A percentile compares a stretch with the other conserved stretches of the same genome.
phyloP scores from a whole-genome alignment of 2,329 filamentous ascomycete species.

The Fusarium multiceps region DNA sequence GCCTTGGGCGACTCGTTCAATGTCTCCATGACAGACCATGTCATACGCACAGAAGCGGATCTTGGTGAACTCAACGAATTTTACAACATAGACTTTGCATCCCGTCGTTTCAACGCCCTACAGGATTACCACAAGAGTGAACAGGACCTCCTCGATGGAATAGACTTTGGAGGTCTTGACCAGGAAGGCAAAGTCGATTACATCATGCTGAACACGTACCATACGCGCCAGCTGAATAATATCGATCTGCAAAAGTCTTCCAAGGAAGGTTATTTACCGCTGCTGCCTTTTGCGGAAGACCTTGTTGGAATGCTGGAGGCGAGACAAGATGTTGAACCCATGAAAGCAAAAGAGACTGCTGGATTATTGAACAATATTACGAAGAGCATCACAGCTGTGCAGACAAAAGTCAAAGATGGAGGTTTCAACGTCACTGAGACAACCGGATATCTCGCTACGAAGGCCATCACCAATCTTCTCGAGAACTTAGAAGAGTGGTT shows the following conservation, averaged over 20 bases:
- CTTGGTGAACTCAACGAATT: slow-evolving; percentile 21
- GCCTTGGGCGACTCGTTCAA: slow-evolving; percentile 13
- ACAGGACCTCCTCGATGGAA: slow-evolving; percentile 5
- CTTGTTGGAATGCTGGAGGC: slow-evolving; percentile 24
- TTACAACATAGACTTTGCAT: slow-evolving; percentile 26
- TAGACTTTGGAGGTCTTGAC: slow-evolving; percentile 22
- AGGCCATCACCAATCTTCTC: slow-evolving; percentile 11
- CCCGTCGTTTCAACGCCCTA: slow-evolving; percentile 13
- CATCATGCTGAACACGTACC: slow-evolving; percentile 31
- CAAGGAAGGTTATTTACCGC: neutral
- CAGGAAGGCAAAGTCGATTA: slow-evolving; percentile 35
- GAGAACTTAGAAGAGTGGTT: slow-evolving; percentile 27
- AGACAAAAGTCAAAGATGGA: slow-evolving; percentile 13
- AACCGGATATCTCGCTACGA: slow-evolving; percentile 21
- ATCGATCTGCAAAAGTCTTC: slow-evolving; percentile 15
- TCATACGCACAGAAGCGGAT: slow-evolving; percentile 30
- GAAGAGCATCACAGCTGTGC: slow-evolving; percentile 15
- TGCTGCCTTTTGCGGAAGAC: slow-evolving; percentile 9
- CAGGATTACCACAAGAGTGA: slow-evolving; percentile 19
- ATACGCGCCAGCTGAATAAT: slow-evolving; percentile 28
- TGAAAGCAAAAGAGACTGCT: slow-evolving; percentile 25
- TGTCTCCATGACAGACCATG: slow-evolving; percentile 27
- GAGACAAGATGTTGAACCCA: slow-evolving; percentile 30
- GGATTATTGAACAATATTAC: slow-evolving; percentile 20
- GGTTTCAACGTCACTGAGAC: slow-evolving; percentile 31